phyloP scores from a whole-genome alignment of 2,329 filamentous ascomycete genomes.

The Emergomyces orientalis region DNA sequence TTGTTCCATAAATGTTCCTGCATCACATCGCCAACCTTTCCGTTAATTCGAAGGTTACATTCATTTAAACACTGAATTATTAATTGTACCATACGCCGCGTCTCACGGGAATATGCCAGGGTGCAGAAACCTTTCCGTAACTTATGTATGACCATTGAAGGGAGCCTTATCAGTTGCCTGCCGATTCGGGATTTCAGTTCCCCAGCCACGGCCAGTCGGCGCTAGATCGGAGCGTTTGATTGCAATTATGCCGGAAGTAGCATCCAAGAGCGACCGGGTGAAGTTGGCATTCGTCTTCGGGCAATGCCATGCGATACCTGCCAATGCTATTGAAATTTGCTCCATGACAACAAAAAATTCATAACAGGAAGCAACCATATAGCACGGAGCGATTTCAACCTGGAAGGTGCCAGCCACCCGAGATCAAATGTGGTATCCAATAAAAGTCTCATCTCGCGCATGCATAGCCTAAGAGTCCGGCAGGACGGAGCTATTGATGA shows the following conservation, averaged over 20 bases:
- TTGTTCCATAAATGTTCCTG: not conserved
- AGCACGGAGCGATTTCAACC: not conserved
- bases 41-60: not conserved
- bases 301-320: not conserved
- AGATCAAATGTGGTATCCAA: not conserved
- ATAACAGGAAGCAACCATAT: too few species aligned
- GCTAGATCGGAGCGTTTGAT: not conserved
- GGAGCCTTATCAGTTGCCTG: not conserved
- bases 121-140: not conserved
- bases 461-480: not conserved
- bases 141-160: not conserved
- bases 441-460: not conserved
- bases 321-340: too few species aligned
- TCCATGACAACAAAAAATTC: too few species aligned
- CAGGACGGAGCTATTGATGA: not conserved
- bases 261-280: not conserved
- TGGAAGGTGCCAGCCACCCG: not conserved
- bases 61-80: not conserved
- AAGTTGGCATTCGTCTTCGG: not conserved
- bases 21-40: not conserved
- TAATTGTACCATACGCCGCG: not conserved
- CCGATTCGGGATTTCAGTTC: not conserved
- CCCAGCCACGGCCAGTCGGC: not conserved
- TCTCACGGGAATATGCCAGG: not conserved
- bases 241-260: not conserved